phyloP scores from a whole-genome alignment of 352 stramenopile genomes.

The Saprolegnia diclina region DNA sequence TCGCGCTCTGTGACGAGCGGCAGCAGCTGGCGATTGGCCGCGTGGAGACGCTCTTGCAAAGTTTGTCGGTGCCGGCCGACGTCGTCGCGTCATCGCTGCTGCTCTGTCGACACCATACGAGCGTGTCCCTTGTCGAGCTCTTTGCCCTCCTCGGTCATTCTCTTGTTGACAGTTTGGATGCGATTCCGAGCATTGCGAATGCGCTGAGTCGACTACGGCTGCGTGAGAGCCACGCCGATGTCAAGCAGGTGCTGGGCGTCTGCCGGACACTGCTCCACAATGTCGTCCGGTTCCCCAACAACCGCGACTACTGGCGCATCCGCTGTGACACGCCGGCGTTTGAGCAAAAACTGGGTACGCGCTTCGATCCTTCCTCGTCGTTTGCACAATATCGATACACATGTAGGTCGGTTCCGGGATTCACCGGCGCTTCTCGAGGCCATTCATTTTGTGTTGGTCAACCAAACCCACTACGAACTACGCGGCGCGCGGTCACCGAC shows the following conservation, averaged over 20 bases:
- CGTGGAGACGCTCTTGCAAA: background rate
- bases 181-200: background rate
- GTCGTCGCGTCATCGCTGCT: background rate
- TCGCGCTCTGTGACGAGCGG: background rate
- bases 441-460: background rate
- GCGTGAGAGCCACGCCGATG: background rate
- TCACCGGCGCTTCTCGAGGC: background rate
- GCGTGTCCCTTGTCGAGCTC: background rate
- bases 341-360: background rate
- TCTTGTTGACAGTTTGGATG: background rate
- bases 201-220: background rate
- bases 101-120: background rate
- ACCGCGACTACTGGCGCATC: background rate
- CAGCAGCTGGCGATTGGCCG: background rate
- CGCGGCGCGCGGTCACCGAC: background rate
- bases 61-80: background rate
- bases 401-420: background rate
- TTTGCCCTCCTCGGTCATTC: background rate
- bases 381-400: background rate
- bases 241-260: background rate
- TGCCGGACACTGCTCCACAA: background rate
- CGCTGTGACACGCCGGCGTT: background rate
- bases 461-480: background rate
- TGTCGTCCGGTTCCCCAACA: background rate
- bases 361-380: too few relatives aligned